Percentiles rank a stretch among this genome's conserved stretches.
Evolutionary conservation across 78 protist genomes (phyloP).

Genomic region (Pigoraptor vietnamica): DNA sequence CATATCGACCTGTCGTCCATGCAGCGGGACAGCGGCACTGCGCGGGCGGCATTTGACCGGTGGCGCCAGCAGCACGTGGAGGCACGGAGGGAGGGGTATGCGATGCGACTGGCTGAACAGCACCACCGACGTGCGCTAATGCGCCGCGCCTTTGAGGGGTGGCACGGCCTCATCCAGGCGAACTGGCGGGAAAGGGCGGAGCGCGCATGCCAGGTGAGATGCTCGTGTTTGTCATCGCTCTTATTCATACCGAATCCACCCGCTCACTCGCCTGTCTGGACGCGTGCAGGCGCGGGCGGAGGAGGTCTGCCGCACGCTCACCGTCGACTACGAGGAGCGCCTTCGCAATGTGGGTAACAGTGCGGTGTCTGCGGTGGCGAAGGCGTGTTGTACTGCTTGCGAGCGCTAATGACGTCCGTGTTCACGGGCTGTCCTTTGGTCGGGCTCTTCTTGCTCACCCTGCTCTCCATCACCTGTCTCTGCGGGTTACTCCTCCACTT

Average conservation of each 20-base stretch:
- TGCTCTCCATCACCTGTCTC: no score
- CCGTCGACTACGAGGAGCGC: neutral
- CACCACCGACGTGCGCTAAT: neutral
- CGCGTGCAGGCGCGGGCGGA: neutral
- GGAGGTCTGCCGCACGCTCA: neutral
- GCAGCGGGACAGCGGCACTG: neutral
- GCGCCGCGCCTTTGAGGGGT: neutral
- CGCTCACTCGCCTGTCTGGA: no score
- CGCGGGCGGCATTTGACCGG: neutral
- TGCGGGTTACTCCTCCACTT: no score
- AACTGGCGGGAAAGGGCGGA: neutral
- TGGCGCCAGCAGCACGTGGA: neutral
- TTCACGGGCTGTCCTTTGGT: no score
- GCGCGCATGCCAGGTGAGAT: neutral
- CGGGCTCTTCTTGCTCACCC: no score
- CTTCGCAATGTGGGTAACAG: neutral
- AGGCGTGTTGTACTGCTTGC: no score
- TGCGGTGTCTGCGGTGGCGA: no score
- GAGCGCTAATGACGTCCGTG: no score
- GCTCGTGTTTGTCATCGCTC: no score
- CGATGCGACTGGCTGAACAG: neutral
- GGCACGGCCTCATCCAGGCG: neutral
- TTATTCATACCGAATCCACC: no score
- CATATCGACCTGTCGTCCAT: no score
- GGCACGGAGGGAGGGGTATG: neutral